phyloP scores from a whole-genome alignment of 495 filamentous ascomycete genomes.

The Aspergillus avenaceus region DNA sequence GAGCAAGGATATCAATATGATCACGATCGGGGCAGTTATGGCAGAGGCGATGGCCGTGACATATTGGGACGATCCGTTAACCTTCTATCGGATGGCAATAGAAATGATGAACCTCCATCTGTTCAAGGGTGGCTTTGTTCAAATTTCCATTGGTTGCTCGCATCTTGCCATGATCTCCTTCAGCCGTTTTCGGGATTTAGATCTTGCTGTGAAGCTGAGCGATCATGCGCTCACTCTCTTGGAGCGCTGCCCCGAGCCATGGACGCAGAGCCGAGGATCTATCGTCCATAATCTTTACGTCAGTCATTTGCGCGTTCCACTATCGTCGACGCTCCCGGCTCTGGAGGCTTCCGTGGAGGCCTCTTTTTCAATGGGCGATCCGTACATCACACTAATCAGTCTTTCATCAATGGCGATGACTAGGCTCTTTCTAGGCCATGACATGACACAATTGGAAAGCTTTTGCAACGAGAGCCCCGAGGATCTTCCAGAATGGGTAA shows the following conservation, averaged over 20 bases:
- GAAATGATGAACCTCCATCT: constrained; percentile 69
- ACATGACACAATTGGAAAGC: constrained; percentile 68
- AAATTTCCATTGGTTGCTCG: constrained; percentile 71
- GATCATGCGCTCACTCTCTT: constrained; percentile 62
- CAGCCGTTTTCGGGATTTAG: constrained; percentile 66
- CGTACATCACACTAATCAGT: constrained; percentile 69
- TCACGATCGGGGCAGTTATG: constrained; percentile 69
- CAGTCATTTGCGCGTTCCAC: constrained; percentile 63
- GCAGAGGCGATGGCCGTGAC: constrained; percentile 74
- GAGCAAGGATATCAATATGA: constrained; percentile 49
- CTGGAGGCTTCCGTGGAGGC: constrained; percentile 68
- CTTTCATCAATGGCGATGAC: constrained; percentile 68
- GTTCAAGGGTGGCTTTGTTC: constrained; percentile 59
- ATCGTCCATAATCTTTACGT: constrained; percentile 72
- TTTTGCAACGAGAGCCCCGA: constrained; percentile 71
- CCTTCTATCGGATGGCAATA: constrained; percentile 73
- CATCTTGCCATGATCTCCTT: constrained; percentile 71
- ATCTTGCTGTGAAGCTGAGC: constrained; percentile 63
- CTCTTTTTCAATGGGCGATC: constrained; percentile 68
- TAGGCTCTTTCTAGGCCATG: constrained; percentile 68
- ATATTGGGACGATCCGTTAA: constrained; percentile 73
- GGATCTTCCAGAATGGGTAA: constrained; percentile 69
- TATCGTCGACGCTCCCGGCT: constrained; percentile 54
- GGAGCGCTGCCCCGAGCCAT: constrained; percentile 61
- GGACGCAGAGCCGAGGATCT: constrained; percentile 64